Evolutionary conservation across 129 eudicot species (phyloP).

Genomic region (Chrysanthemum seticuspe): DNA sequence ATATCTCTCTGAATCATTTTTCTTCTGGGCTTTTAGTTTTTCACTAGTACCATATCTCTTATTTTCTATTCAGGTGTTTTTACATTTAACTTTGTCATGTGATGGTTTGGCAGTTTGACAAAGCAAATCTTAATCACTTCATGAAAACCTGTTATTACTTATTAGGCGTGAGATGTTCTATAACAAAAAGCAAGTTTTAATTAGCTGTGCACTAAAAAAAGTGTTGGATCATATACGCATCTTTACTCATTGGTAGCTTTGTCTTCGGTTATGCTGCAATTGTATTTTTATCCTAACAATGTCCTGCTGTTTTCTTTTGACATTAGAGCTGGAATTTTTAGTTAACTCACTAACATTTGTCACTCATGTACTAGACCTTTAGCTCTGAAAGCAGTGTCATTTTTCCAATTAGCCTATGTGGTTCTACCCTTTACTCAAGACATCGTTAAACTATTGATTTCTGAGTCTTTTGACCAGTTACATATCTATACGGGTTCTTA

Average conservation of each 20-base stretch:
- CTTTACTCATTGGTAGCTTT: background rate
- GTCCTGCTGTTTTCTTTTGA: background rate
- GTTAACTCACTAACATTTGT: conserved; percentile 5
- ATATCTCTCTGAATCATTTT: background rate
- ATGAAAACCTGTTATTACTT: background rate
- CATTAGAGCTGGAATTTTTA: conserved; percentile 10
- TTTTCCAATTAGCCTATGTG: background rate
- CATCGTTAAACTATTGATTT: background rate
- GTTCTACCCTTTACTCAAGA: background rate
- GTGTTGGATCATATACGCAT: background rate
- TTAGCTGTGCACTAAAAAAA: background rate
- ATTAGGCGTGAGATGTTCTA: background rate
- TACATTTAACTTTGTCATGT: background rate
- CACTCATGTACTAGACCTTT: background rate
- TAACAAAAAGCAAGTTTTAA: background rate
- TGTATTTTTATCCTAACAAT: background rate
- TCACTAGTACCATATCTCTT: background rate
- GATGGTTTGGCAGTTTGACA: background rate
- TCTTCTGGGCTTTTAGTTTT: background rate
- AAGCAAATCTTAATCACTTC: background rate
- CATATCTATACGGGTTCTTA: conserved; percentile 16
- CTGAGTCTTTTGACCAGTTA: background rate
- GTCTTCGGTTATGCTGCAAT: background rate
- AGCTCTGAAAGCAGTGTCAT: background rate
- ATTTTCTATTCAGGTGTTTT: background rate